Evolutionary conservation across 192 early-diverging fungal species (phyloP).

Genomic region (Coemansia sp.): DNA sequence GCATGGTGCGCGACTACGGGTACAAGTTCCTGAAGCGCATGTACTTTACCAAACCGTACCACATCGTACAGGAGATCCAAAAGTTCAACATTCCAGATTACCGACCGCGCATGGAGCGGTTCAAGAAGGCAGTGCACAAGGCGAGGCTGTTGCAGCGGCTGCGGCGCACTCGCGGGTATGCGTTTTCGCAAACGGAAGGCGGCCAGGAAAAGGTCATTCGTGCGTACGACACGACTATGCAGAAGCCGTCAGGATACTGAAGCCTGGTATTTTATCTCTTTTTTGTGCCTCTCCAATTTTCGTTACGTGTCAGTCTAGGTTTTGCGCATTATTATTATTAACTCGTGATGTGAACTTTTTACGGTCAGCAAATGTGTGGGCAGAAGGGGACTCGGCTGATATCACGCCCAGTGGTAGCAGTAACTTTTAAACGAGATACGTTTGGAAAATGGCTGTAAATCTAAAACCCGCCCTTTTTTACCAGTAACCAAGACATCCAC

Average conservation of each 20-base stretch:
- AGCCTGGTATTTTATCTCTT: neutral
- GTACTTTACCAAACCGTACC: conserved; percentile 80
- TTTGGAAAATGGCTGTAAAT: too few species aligned
- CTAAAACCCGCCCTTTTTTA: too few species aligned
- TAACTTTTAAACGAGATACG: too few species aligned
- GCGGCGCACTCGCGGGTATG: conserved; percentile 91
- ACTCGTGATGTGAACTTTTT: neutral
- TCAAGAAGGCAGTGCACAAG: conserved; percentile 99
- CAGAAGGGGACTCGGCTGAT: too few species aligned
- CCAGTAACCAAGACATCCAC: too few species aligned
- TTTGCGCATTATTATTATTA: neutral
- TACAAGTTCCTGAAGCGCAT: conserved; percentile 92
- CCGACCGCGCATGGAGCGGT: conserved; percentile 95
- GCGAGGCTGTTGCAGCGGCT: conserved; percentile 89
- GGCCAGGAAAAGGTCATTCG: conserved; percentile 86
- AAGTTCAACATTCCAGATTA: conserved; percentile 99
- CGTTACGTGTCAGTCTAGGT: neutral
- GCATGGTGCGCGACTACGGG: conserved; percentile 83
- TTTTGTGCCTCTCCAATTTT: conserved; percentile 1
- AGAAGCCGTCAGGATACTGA: conserved; percentile 62
- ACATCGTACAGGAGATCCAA: conserved; percentile 98
- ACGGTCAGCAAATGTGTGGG: too few species aligned
- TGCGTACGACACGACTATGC: conserved; percentile 70
- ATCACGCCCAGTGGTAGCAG: too few species aligned
- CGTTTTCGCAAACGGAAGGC: conserved; percentile 95